A percentile compares a stretch with the other conserved stretches of the same genome.
phyloP scores from a whole-genome alignment of 768 basidiomycete genomes.

The Boletellus sp. region DNA sequence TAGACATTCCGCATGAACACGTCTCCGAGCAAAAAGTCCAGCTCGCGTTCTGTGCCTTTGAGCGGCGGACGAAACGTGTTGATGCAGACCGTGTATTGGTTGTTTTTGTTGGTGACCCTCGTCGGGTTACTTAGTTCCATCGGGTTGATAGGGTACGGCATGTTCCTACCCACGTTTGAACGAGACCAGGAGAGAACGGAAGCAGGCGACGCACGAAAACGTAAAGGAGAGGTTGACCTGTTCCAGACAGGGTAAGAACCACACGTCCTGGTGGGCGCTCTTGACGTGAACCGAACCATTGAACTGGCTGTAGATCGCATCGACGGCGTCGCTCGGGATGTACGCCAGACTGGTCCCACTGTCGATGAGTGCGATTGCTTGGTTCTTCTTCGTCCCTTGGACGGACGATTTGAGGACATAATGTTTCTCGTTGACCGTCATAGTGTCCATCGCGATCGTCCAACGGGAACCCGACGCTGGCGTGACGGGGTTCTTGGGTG shows the following conservation, averaged over 20 bases:
- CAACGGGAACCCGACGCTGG: constrained; percentile 37
- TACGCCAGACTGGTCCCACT: constrained; percentile 41
- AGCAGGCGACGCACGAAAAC: constrained; percentile 9
- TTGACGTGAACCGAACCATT: constrained; percentile 34
- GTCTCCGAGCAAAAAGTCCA: constrained; percentile 42
- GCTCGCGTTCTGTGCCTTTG: constrained; percentile 20
- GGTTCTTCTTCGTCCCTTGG: constrained; percentile 27
- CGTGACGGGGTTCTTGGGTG: constrained; percentile 33
- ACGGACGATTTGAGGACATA: constrained; percentile 31
- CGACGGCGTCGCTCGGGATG: constrained; percentile 31
- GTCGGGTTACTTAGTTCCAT: constrained; percentile 38
- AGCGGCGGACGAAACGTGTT: constrained; percentile 33
- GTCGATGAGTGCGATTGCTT: constrained; percentile 39
- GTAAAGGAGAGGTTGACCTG: constrained; percentile 30
- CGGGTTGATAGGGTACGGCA: constrained; percentile 40
- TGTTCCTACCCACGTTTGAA: constrained; percentile 2
- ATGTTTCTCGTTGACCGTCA: constrained; percentile 33
- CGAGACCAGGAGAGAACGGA: neutral
- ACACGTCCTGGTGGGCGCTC: constrained; percentile 26
- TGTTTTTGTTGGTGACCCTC: constrained; percentile 23
- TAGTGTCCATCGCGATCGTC: constrained; percentile 40
- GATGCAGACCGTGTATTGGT: constrained; percentile 38
- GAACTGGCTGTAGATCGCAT: constrained; percentile 39
- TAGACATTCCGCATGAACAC: constrained; percentile 47
- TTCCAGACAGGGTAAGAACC: constrained; percentile 35